phyloP scores from a whole-genome alignment of 805 yeast species.

The Metschnikowia corniflorae region DNA sequence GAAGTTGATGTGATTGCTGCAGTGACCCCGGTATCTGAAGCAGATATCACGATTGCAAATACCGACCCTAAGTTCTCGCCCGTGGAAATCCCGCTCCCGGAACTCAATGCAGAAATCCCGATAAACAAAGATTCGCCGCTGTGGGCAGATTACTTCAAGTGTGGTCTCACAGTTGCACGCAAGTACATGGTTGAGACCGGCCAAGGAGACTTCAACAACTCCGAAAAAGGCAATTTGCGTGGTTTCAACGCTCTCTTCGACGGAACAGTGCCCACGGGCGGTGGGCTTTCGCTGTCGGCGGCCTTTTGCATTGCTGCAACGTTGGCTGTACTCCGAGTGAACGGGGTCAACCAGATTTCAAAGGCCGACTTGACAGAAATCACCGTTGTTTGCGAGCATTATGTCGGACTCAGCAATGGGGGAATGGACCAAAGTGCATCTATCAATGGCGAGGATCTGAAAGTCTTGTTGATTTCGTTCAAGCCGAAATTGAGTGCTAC shows the following conservation, averaged over 20 bases:
- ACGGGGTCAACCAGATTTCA: conserved; percentile 41
- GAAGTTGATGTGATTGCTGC: conserved; percentile 61
- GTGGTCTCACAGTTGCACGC: conserved; percentile 60
- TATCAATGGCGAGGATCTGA: conserved; percentile 55
- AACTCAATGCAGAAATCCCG: conserved; percentile 35
- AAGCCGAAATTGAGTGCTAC: conserved; percentile 54
- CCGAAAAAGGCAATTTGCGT: conserved; percentile 26
- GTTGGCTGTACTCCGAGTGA: conserved; percentile 51
- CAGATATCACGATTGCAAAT: conserved; percentile 27
- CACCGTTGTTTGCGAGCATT: conserved; percentile 65
- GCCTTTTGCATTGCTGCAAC: conserved; percentile 68
- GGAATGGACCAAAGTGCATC: conserved; percentile 79
- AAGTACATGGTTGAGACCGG: conserved; percentile 28
- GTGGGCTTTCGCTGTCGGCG: conserved; percentile 69
- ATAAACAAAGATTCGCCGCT: conserved; percentile 50
- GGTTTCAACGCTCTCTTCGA: conserved; percentile 54
- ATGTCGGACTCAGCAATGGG: conserved; percentile 73
- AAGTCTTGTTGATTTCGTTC: conserved; percentile 59
- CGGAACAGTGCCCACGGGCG: conserved; percentile 70
- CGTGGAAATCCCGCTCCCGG: conserved; percentile 42
- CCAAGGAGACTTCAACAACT: conserved; percentile 22
- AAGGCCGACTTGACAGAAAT: conserved; percentile 54
- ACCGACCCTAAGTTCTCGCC: conserved; percentile 33
- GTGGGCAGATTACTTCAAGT: conserved; percentile 70
- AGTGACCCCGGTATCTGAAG: conserved; percentile 22